These are phyloP conservation scores for Poteriospumella lacustris DNA, from an alignment of 108 stramenopile species.

Conservation along the genomic window DNA sequence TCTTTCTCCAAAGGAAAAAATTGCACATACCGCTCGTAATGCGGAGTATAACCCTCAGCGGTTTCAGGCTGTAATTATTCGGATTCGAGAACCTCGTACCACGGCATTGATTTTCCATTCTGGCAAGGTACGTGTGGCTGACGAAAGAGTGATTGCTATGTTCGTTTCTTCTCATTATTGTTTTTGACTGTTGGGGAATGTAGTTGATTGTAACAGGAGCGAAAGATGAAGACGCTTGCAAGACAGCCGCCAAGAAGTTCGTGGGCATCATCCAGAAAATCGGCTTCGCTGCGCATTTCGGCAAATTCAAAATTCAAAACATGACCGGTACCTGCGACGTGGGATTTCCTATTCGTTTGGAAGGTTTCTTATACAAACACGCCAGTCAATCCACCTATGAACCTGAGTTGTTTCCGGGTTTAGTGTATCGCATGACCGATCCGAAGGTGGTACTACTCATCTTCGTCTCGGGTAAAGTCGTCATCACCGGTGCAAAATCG, in stretches of 20 bases:
- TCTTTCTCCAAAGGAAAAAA: no score
- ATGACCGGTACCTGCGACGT: conserved; percentile 89
- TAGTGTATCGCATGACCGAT: conserved; percentile 83
- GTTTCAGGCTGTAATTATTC: conserved; percentile 86
- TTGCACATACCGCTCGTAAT: conserved; percentile 87
- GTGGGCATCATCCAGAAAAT: conserved; percentile 59
- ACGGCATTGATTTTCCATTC: conserved; percentile 91
- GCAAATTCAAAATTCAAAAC: conserved; percentile 89
- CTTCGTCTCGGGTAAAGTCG: conserved; percentile 90
- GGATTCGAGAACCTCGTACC: conserved; percentile 81
- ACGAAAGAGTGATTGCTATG: no score
- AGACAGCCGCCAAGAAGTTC: conserved; percentile 71
- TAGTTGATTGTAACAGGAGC: conserved; percentile 84
- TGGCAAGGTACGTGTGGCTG: conserved; percentile 60
- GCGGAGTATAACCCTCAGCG: conserved; percentile 97
- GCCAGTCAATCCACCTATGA: conserved; percentile 82
- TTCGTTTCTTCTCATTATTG: conserved; percentile 1
- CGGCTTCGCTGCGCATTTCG: conserved; percentile 56
- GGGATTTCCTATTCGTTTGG: conserved; percentile 92
- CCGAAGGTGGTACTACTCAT: conserved; percentile 87
- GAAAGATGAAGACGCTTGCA: conserved; percentile 72
- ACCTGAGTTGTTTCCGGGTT: conserved; percentile 96
- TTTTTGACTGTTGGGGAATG: neutral
- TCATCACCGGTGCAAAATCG: conserved; percentile 36
- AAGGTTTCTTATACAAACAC: conserved; percentile 87